Base-by-base conservation (phyloP, 768 basidiomycete species). In the Tylopilus balloui region DNA sequence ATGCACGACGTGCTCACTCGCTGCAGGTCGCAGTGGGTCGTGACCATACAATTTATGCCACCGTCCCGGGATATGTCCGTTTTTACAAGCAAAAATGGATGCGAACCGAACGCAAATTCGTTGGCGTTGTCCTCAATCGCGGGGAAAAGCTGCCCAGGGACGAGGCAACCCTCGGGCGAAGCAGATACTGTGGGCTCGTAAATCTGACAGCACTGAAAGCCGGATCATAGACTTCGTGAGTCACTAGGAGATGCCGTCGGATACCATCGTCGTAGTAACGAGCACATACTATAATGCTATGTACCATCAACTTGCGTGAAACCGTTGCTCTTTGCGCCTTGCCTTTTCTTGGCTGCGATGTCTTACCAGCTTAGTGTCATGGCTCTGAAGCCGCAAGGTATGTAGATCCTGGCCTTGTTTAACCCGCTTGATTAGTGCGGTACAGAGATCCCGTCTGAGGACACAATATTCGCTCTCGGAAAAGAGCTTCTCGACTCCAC, bases 21-120 rank as follows among this genome's bases (percentile, higher is more conserved):
- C 39, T 23, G 29, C 59, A 95, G 91, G 92, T 97, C 46, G 83
- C 81, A 56, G 85, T 91, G 66, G 96, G 94, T 19, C 82, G 86
- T 49, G 96, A 99, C 69, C 93, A 97, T 70, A 98, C 96, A 1
- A 76, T 99, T 47, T 97, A 86, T 62, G 94, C 96, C 21, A 75
- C 80, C 3, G 83, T 83, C 5, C 94, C 95, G 0, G 96, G 96
- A 12, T 92, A 80, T 63, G 90, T 99, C 32, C 89, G 92, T 35
- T 98, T 93, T 71, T 99, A 96, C 81, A 86, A 83, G 67, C 73
- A 81, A 65, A 86, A 84, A 49, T 83, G 81, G 72, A 77, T 83
- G 74, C 76, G 81, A 24, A 78, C 81, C 42, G 81, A 88, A 58
- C 81, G 89, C 43, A 83, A 80, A 60, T 92, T 79, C 58, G 77